Evolutionary conservation across 2,329 filamentous ascomycete species (phyloP), one percentile per base, ranked within the genome.

Genomic region (Arthrobotrys megalospora): DNA sequence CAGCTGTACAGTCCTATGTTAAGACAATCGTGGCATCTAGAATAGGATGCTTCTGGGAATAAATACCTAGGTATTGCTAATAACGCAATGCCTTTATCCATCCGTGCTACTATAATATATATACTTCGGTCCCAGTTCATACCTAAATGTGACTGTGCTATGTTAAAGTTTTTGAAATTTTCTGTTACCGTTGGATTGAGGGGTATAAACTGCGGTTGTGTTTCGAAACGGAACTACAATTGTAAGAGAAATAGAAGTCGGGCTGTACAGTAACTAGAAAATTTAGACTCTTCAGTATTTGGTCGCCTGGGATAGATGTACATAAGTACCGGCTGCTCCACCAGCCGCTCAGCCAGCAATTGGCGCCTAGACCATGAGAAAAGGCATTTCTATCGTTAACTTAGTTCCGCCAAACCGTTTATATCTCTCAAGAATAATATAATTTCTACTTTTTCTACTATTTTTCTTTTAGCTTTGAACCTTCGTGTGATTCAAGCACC

Each of bases 281-380:
- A 8, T 12, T 12, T 16, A 34, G 7, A 3, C 5, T 32, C 16
- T 10, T n/a, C 11, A 12, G 5, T 53, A 8, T 16, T 34, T 11
- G 6, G 3, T 34, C 21, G 8, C 28, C 11, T 34, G 1, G 14
- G 24, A 38, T 38, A 38, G 7, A 6, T 53, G 50, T 16, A 53
- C 50, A 53, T 53, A 53, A 53, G 50, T 34, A 34, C 50, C 50
- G 11, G 14, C n/a, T 12, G 28, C n/a, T 24, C 50, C 28, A 53
- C 4, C 24, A 1, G 28, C 16, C 14, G 1, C 1, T 34, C 28
- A 7, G 3, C 50, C 50, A 16, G 32, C 32, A 28, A 7, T 45
- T 16, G 36, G 36, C n/a, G 41, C n/a, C 41, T 6, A n/a, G 12
- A 45, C n/a, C 41, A 45, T 45, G 2, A 3, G 41, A 16, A 38